Base-by-base conservation (phyloP, 345 rosid species). In the Stellera chamaejasme region DNA sequence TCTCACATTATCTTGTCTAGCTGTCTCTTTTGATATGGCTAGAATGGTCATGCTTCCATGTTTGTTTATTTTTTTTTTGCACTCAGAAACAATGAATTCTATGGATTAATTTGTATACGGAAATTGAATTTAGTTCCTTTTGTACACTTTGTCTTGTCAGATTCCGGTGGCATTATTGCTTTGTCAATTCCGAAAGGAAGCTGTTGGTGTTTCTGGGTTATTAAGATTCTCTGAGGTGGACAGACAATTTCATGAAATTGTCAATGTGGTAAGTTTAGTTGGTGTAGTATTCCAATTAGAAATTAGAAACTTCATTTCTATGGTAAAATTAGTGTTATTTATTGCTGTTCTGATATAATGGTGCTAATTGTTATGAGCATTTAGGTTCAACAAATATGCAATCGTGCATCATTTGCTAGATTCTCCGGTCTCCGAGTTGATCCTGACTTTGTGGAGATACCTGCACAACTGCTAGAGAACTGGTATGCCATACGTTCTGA, bases 401-500 rank as follows among this genome's bases (percentile, higher is more conserved):
- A 84, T 59, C 84, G 83, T 60, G 90, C 96, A 61, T 75, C 95
- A 64, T 92, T 84, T 82, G 77, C 90, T 52, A 79, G 84, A 79
- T 81, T 84, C 62, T 92, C 96, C 10, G 96, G 96, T 52, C 70
- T 92, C 70, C 84, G 84, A 62, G 85, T 81, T 59, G 92, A 86
- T 75, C 85, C 90, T 53, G 98, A 88, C 65, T 92, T 88, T 66
- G 87, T 85, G 64, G 98, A 92, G 85, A 82, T 92, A 54, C 96
- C 98, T 67, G 80, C 95, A 60, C 69, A 65, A 42, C 63, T 92
- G 72, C 64, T 92, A 65, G 98, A 92, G 56, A 84, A 88, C 69
- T 92, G 95, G 98, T 72, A 68, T 64, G 74, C 19, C 50, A 23
- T 49, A 11, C 43, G 12, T 69, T 36, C 36, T 46, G 15, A 43